phyloP scores from a whole-genome alignment of 305 asterid genomes.

The Ilex paraguariensis region DNA sequence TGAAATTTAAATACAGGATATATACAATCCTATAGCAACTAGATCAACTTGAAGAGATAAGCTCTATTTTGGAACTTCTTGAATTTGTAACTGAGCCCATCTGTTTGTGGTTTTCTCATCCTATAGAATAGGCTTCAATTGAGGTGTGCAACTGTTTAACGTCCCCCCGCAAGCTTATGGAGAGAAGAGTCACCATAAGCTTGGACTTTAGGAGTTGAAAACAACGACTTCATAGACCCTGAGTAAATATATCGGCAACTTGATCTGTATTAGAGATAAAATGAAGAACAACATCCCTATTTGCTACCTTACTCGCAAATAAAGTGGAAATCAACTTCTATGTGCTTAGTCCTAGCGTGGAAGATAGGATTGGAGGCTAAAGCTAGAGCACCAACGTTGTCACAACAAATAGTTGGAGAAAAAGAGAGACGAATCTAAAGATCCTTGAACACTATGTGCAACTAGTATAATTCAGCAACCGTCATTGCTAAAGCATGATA shows the following conservation, averaged over 20 bases:
- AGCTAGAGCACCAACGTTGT: neutral
- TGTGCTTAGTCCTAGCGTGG: neutral
- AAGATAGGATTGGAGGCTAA: neutral
- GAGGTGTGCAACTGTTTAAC: too few relatives aligned
- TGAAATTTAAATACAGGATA: too few relatives aligned
- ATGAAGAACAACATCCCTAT: neutral
- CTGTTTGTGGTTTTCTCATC: too few relatives aligned
- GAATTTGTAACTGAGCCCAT: too few relatives aligned
- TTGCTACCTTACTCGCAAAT: neutral
- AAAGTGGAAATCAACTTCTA: neutral
- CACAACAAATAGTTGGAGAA: neutral
- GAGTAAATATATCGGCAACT: neutral
- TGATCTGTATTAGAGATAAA: neutral
- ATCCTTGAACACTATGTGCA: neutral
- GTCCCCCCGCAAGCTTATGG: too few relatives aligned
- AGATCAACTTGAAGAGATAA: too few relatives aligned
- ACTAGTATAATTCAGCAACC: too few relatives aligned
- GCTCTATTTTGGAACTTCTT: too few relatives aligned
- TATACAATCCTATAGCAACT: too few relatives aligned
- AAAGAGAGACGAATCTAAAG: neutral
- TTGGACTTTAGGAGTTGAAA: too few relatives aligned
- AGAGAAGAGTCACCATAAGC: too few relatives aligned
- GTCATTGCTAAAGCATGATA: neutral
- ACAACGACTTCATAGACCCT: neutral
- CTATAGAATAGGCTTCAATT: too few relatives aligned